A percentile compares a stretch with the other conserved stretches of the same genome.
Evolutionary conservation across 176 grass and related monocot species (phyloP).

Genomic region (Oropetium thomaeum): DNA sequence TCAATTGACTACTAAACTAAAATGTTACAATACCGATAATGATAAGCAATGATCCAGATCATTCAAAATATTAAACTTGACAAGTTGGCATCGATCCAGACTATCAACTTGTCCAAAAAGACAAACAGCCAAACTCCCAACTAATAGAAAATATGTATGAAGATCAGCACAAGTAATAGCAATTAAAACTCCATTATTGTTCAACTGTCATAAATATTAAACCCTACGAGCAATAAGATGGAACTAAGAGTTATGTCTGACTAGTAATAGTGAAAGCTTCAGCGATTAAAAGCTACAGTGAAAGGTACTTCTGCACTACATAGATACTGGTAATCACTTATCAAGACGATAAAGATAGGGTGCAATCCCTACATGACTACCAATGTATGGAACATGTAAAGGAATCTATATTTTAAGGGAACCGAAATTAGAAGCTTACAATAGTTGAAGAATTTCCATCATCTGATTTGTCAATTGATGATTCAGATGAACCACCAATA

Average conservation of each 20-base stretch:
- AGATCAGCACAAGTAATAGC: neutral
- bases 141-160: neutral
- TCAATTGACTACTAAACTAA: neutral
- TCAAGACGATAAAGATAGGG: neutral
- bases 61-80: neutral
- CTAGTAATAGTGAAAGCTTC: neutral
- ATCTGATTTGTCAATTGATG: slow-evolving; percentile 20
- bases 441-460: slow-evolving; percentile 20
- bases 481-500: slow-evolving; percentile 19
- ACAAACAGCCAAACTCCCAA: neutral
- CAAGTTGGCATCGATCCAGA: neutral
- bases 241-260: neutral
- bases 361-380: neutral
- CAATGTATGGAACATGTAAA: neutral
- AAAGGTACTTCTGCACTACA: too few species aligned
- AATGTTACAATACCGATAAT: neutral
- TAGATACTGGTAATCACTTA: neutral
- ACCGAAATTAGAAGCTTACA: slow-evolving; percentile 40
- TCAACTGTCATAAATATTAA: neutral
- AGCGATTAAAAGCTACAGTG: neutral
- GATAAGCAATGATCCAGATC: neutral
- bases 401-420: neutral
- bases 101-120: neutral
- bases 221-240: neutral
- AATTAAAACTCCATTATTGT: neutral